These are phyloP conservation scores for Coemansia sp. DNA, from an alignment of 192 early-diverging fungal genomes.

Conservation along the genomic window DNA sequence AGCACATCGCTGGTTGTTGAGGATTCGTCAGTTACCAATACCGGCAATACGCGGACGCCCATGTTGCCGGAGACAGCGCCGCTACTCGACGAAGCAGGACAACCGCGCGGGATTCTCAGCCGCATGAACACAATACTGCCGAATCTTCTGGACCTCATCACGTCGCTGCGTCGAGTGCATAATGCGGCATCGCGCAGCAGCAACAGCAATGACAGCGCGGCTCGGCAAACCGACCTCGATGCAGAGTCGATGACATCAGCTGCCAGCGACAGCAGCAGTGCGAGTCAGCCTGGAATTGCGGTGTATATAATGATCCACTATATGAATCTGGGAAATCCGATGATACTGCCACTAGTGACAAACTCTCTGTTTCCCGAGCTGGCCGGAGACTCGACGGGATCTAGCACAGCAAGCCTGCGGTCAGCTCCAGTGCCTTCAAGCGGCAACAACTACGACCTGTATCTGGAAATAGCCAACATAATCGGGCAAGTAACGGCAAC, in stretches of 20 bases:
- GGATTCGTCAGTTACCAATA: not conserved
- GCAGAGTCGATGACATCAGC: not conserved
- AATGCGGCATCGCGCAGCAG: slow-evolving; percentile 6
- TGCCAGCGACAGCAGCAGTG: slow-evolving; percentile 5
- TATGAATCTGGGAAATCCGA: slow-evolving; percentile 36
- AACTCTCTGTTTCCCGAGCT: slow-evolving; percentile 42
- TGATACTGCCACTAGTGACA: slow-evolving; percentile 34
- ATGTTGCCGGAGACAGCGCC: not conserved
- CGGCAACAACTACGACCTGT: slow-evolving; percentile 44
- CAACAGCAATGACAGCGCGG: not conserved
- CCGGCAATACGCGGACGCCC: not conserved
- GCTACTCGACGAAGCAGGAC: not conserved
- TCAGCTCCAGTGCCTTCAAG: not conserved
- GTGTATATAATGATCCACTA: slow-evolving; percentile 44
- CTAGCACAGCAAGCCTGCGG: not conserved
- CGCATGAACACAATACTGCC: slow-evolving; percentile 10
- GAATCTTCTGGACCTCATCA: not conserved
- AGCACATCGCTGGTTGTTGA: slow-evolving; percentile 8
- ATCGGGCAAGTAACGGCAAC: slow-evolving; percentile 28
- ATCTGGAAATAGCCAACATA: slow-evolving; percentile 44
- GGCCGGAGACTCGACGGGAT: not conserved
- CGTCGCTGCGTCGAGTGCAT: slow-evolving; percentile 12
- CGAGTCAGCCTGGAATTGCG: slow-evolving; percentile 21
- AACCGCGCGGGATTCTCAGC: slow-evolving; percentile 1
- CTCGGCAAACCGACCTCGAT: not conserved